A percentile compares a stretch with the other conserved stretches of the same genome.
phyloP scores from a whole-genome alignment of 805 yeast species.

The Dipodascus geniculatus region DNA sequence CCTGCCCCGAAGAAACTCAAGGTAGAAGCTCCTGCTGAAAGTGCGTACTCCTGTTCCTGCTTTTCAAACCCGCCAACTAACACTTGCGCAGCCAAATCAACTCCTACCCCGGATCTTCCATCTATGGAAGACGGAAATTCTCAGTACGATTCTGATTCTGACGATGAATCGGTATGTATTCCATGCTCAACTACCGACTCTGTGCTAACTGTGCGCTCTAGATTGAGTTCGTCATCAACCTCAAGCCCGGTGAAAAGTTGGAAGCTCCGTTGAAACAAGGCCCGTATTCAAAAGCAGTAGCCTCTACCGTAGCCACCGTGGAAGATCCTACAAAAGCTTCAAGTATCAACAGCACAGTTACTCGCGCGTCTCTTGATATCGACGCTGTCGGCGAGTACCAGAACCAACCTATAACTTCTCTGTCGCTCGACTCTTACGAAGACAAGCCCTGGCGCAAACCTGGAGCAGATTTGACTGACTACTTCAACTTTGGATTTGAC shows the following conservation, averaged over 20 bases:
- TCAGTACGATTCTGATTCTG: conserved; percentile 34
- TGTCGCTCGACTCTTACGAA: conserved; percentile 67
- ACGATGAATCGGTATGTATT: conserved; percentile 38
- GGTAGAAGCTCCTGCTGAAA: conserved; percentile 9
- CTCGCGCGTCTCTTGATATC: conserved; percentile 43
- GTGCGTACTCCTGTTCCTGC: no score
- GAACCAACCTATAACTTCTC: conserved; percentile 72
- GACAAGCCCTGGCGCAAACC: conserved; percentile 99
- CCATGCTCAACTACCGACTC: no score
- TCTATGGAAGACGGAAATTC: conserved; percentile 32
- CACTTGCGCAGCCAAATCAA: no score
- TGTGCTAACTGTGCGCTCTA: no score
- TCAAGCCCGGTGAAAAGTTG: conserved; percentile 21
- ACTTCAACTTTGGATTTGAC: conserved; percentile 93
- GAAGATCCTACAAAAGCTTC: conserved; percentile 16
- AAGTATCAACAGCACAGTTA: conserved; percentile 12
- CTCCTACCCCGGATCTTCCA: conserved; percentile 11
- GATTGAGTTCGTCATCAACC: conserved; percentile 71
- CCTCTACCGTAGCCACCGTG: conserved; percentile 13
- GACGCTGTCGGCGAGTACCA: conserved; percentile 61
- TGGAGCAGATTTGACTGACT: conserved; percentile 90
- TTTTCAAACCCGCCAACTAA: no score
- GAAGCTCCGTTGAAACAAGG: conserved; percentile 20
- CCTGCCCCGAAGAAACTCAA: conserved; percentile 27
- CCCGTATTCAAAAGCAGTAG: conserved; percentile 10